Percentiles rank a stretch among this genome's conserved stretches.
Evolutionary conservation across 2,329 filamentous ascomycete genomes (phyloP).

Genomic region (Aspergillus floridensis): DNA sequence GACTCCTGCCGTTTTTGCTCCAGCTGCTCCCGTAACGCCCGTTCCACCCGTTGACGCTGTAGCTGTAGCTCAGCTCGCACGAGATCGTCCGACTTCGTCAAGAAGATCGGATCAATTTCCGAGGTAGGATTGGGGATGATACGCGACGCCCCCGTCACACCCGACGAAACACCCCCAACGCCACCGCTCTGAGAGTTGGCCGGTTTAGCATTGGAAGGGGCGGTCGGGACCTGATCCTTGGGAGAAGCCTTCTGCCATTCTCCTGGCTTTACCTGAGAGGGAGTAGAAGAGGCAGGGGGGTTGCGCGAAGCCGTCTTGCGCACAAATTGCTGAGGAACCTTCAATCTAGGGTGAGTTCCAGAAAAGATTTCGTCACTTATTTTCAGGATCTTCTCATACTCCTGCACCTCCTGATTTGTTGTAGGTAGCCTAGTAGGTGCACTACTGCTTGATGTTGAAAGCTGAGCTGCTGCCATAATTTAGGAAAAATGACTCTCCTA

Average conservation of each 20-base stretch:
- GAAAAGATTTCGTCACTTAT: conserved; percentile 79
- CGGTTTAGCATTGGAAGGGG: conserved; percentile 19
- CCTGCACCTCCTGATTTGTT: conserved; percentile 57
- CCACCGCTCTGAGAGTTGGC: conserved; percentile 19
- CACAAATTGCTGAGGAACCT: conserved; percentile 54
- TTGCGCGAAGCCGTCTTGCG: conserved; percentile 40
- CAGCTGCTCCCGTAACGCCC: conserved; percentile 70
- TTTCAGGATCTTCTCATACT: conserved; percentile 77
- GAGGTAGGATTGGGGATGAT: conserved; percentile 53
- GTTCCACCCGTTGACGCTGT: conserved; percentile 78
- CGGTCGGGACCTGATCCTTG: conserved; percentile 15
- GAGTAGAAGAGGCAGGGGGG: conserved; percentile 27
- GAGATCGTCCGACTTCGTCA: conserved; percentile 82
- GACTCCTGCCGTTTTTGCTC: conserved; percentile 58
- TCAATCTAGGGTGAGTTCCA: conserved; percentile 63
- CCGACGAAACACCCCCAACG: conserved; percentile 21
- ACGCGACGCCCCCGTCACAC: conserved; percentile 31
- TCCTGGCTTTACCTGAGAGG: conserved; percentile 28
- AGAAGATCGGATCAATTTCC: conserved; percentile 76
- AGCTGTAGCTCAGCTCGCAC: conserved; percentile 77
- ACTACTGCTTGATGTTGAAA: conserved; percentile 25
- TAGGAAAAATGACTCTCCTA: conserved; percentile 10
- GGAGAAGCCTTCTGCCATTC: conserved; percentile 18
- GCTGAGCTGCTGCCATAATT: conserved; percentile 36
- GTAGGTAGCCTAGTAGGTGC: conserved; percentile 34